Evolutionary conservation across 768 basidiomycete species (phyloP), one percentile per base, ranked within the genome.

Genomic region (Chiua virens): DNA sequence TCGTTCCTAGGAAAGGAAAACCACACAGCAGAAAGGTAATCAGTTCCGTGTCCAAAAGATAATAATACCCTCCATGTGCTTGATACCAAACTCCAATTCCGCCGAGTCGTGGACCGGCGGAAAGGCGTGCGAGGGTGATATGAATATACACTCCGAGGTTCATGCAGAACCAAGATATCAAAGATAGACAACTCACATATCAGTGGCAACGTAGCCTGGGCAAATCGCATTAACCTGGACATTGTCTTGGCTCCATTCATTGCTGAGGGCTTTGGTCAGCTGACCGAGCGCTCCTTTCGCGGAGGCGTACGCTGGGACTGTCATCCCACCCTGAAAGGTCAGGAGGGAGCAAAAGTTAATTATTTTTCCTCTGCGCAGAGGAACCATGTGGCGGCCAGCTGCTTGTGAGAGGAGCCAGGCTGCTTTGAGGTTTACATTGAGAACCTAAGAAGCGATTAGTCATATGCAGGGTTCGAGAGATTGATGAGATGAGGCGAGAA

Each of bases 241-340:
- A 58, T 91, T 92, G 60, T 89, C 81, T 61, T 79, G 78, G 53
- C 89, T 87, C 93, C 94, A 97, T 68, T 96, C 94, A 69, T 97
- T 97, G 61, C 87, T 85, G 61, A 96, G 81, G 3, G 92, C 87
- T 71, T 94, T 94, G 23, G 92, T 91, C 59, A 92, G 75, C 64
- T 87, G 87, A 10, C 88, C 89, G 28, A 92, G 75, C 18, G 89
- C 91, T 49, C 92, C 92, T 67, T 95, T 96, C 9, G 94, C 89
- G 4, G 94, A 84, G 3, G 93, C 90, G 63, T 96, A 96, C 11
- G 94, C 94, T 18, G 93, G 92, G 36, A 96, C 79, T 14, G 83
- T 86, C 45, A 87, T 50, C 40, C 86, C 86, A 42, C 80, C 81
- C 63, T 81, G 73, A 55, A 73, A 77, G 27, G 72, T 76, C 46